Base-by-base conservation (phyloP, 352 stramenopile species). In the Phytophthora rubi region DNA sequence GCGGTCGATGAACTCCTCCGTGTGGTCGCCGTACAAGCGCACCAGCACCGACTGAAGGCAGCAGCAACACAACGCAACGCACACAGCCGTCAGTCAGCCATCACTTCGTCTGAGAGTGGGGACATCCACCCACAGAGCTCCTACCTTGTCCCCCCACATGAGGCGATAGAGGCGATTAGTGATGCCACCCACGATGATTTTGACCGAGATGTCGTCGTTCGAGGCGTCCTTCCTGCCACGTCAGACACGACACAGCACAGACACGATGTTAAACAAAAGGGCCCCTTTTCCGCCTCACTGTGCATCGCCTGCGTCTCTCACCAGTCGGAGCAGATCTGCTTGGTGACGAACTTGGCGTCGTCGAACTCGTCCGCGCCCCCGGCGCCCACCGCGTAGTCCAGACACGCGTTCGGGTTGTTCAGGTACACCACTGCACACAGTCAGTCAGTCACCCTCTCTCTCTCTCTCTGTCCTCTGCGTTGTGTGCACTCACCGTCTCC, bases 141-240 rank as follows among this genome's bases (percentile, higher is more conserved):
- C 13, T 60, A 86, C 80, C 70, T 88, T 76, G 54, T 90, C 85
- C 18, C 79, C 54, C 75, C 80, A 94, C 23, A 80, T 76, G 59
- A 98, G 78, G 21, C 90, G 89, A 80, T 97, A 98, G 23, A 98
- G 86, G 61, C 89, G 83, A 70, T 98, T 98, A 13, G 94, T 98
- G 77, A 98, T 98, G 49, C 94, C 94, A 48, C 94, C 94, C 49
- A 83, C 83, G 53, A 95, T 90, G 71, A 94, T 93, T 67, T 94
- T 94, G 74, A 96, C 83, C 7, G 65, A 73, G 53, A 97, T 95
- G 35, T 93, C 75, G 26, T 87, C 77, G 32, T 83, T 80, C 16
- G 58, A 9, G 6, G 84, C 88, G 64, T 81, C 48, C 18, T 82
- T 76, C 86, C 82, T 90, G 53, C 6, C 35, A 59, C 32, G 28